Conservation (phyloP, 495 filamentous ascomycete genomes). For the Trichoderma asperelloides region DNA sequence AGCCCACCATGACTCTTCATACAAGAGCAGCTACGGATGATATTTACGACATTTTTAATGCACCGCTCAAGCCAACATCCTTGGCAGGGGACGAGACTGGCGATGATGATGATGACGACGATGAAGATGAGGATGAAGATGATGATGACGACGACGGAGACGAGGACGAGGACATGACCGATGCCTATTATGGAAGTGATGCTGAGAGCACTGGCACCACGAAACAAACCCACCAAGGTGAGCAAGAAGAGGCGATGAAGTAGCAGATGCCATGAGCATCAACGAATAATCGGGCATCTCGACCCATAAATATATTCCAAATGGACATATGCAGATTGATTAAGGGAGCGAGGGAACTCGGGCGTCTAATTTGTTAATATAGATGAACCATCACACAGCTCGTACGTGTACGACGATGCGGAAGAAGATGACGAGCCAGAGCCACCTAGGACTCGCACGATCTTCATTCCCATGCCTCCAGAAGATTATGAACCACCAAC, state of each 20-base stretch:
- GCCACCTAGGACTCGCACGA: constrained; percentile 30
- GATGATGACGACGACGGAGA: constrained; percentile 21
- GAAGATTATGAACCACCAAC: constrained; percentile 74
- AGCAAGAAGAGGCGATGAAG: constrained; percentile 45
- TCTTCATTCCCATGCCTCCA: constrained; percentile 61
- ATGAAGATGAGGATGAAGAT: constrained; percentile 40
- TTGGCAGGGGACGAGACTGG: constrained; percentile 44
- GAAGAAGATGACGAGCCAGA: constrained; percentile 19
- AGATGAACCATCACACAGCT: constrained; percentile 20
- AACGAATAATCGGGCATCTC: constrained; percentile 86
- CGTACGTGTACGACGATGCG: constrained; percentile 11
- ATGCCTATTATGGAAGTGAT: constrained; percentile 39
- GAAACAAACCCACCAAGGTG: not conserved
- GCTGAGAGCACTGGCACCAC: constrained; percentile 8
- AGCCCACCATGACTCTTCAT: constrained; percentile 95
- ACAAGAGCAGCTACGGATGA: constrained; percentile 93
- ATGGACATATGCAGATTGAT: constrained; percentile 24
- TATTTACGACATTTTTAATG: constrained; percentile 94
- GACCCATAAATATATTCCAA: constrained; percentile 42
- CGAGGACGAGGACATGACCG: constrained; percentile 18
- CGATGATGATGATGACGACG: constrained; percentile 62
- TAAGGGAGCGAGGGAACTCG: constrained; percentile 17
- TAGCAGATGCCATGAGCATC: constrained; percentile 51
- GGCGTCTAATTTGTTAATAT: constrained; percentile 26
- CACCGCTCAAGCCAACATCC: constrained; percentile 55